Evolutionary conservation across 2,329 filamentous ascomycete species (phyloP).

Genomic region (Chaetomium globosum): DNA sequence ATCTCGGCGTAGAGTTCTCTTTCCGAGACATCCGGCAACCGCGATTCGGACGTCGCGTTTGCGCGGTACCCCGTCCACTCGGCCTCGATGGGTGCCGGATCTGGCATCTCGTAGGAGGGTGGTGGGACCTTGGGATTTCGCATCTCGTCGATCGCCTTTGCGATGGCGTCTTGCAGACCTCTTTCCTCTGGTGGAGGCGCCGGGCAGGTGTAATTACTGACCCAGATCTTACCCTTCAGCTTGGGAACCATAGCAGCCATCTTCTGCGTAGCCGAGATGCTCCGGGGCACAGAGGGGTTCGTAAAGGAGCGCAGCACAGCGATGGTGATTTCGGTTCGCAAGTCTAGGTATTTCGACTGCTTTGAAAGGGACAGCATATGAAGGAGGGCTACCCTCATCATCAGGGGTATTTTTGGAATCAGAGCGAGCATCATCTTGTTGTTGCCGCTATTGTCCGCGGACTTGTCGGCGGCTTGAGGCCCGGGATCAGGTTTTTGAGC

Average conservation of each 20-base stretch:
- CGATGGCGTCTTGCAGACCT: constrained; percentile 60
- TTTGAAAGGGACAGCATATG: constrained; percentile 70
- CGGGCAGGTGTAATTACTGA: constrained; percentile 69
- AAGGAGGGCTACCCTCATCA: constrained; percentile 62
- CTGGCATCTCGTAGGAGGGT: constrained; percentile 49
- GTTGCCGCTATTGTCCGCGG: constrained; percentile 21
- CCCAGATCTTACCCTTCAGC: constrained; percentile 80
- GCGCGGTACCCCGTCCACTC: constrained; percentile 76
- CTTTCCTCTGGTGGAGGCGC: constrained; percentile 54
- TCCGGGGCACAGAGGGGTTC: constrained; percentile 47
- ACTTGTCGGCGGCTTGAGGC: constrained; percentile 11
- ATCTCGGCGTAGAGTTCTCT: constrained; percentile 65
- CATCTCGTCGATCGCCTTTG: constrained; percentile 60
- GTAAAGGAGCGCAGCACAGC: constrained; percentile 71
- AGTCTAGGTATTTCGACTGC: constrained; percentile 74
- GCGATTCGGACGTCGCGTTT: constrained; percentile 52
- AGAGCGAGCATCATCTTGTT: constrained; percentile 39
- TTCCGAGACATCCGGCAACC: constrained; percentile 60
- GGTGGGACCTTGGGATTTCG: constrained; percentile 43
- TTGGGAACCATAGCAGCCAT: constrained; percentile 64
- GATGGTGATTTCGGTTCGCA: constrained; percentile 73
- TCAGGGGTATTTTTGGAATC: constrained; percentile 62
- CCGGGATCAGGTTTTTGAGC: constrained; percentile 8
- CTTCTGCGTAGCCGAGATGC: constrained; percentile 65
- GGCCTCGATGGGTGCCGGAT: constrained; percentile 61